These are phyloP conservation scores for Aristolochia californica DNA, from an alignment of 164 flowering plant genomes.

Conservation along the genomic window DNA sequence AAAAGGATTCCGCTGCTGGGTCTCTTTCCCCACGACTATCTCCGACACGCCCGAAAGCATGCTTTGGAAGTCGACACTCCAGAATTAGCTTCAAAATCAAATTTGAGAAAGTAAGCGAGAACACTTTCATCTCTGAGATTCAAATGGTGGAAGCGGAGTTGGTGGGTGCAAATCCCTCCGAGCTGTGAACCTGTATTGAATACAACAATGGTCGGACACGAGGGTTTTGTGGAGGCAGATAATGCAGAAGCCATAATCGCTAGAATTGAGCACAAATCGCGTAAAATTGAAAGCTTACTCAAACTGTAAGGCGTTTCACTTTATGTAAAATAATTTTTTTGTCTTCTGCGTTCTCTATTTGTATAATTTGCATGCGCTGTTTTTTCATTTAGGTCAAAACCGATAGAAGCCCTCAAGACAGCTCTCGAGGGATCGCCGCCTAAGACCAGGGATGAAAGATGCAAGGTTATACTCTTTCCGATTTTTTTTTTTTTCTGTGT, in stretches of 20 bases:
- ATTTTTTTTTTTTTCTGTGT: not conserved
- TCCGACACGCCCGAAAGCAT: too few species aligned
- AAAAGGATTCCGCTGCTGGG: too few species aligned
- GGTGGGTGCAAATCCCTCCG: not conserved
- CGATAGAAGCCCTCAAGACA: slow-evolving; percentile 89
- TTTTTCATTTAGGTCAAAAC: slow-evolving; percentile 40
- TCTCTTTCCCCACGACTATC: too few species aligned
- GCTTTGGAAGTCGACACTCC: too few species aligned
- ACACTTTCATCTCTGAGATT: too few species aligned
- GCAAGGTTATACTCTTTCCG: slow-evolving; percentile 45
- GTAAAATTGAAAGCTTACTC: slow-evolving; percentile 88
- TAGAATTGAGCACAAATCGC: slow-evolving; percentile 83
- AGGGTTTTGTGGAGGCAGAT: slow-evolving; percentile 52
- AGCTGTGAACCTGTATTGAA: not conserved
- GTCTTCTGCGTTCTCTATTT: not conserved
- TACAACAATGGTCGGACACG: slow-evolving; percentile 1
- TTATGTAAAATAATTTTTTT: not conserved
- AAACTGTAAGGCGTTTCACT: slow-evolving; percentile 40
- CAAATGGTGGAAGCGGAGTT: not conserved
- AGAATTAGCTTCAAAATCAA: too few species aligned
- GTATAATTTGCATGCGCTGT: not conserved
- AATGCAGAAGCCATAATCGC: slow-evolving; percentile 79
- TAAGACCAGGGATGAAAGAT: slow-evolving; percentile 71
- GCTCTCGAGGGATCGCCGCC: slow-evolving; percentile 93
- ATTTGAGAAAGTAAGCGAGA: too few species aligned